phyloP scores from a whole-genome alignment of 371 early-diverging fungal genomes.

The Mortierella sp. region DNA sequence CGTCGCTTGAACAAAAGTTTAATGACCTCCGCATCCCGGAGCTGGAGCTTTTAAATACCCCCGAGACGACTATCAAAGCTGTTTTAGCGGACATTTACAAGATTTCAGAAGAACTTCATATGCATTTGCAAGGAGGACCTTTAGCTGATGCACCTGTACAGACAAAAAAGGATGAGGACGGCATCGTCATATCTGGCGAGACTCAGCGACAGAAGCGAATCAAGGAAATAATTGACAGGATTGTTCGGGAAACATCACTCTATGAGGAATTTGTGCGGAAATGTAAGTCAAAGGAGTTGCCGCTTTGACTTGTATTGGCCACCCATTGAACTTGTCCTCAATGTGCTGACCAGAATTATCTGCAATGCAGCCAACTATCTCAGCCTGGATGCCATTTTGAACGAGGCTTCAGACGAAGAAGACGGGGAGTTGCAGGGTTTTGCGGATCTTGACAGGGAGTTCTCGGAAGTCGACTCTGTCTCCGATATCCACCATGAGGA shows the following conservation, averaged over 20 bases:
- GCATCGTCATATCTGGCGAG: slow-evolving; percentile 49
- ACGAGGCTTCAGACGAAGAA: slow-evolving; percentile 48
- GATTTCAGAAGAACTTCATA: slow-evolving; percentile 69
- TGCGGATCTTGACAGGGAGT: slow-evolving; percentile 21
- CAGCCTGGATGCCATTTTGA: slow-evolving; percentile 50
- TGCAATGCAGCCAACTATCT: slow-evolving; percentile 41
- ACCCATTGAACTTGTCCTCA: neutral
- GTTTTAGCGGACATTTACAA: slow-evolving; percentile 72
- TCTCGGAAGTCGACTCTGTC: slow-evolving; percentile 44
- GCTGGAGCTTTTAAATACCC: slow-evolving; percentile 71
- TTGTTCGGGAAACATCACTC: slow-evolving; percentile 74
- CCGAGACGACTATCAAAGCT: slow-evolving; percentile 71
- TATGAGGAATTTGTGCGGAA: slow-evolving; percentile 84
- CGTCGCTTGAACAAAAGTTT: slow-evolving; percentile 70
- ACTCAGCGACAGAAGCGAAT: slow-evolving; percentile 57
- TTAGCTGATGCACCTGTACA: slow-evolving; percentile 57
- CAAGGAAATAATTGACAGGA: slow-evolving; percentile 68
- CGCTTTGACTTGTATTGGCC: neutral
- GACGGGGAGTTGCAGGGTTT: slow-evolving; percentile 46
- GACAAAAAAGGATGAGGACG: slow-evolving; percentile 60
- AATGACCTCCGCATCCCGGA: slow-evolving; percentile 73
- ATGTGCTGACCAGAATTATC: neutral
- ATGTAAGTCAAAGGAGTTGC: slow-evolving; percentile 61
- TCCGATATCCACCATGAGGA: slow-evolving; percentile 50
- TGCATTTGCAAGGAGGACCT: slow-evolving; percentile 69